Conservation (phyloP, 192 early-diverging fungal genomes). For the Lobosporangium transversale region DNA sequence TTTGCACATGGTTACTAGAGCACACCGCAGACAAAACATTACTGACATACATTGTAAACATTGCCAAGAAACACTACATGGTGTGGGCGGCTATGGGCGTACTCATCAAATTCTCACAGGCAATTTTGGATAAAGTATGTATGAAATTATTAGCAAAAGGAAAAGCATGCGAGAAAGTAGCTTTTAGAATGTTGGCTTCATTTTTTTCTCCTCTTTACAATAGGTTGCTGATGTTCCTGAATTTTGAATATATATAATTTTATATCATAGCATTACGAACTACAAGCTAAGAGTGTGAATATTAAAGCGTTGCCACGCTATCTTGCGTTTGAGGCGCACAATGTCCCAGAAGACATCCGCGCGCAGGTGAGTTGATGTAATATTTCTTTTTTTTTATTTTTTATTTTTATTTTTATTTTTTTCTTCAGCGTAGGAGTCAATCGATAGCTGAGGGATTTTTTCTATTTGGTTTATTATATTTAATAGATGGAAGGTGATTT, state of each 20-base stretch:
- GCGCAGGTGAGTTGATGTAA: slow-evolving; percentile 10
- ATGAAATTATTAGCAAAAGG: too few species aligned
- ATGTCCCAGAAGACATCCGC: slow-evolving; percentile 48
- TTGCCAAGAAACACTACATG: slow-evolving; percentile 57
- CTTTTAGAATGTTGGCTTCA: neutral
- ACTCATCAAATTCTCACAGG: slow-evolving; percentile 35
- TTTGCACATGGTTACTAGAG: slow-evolving; percentile 63
- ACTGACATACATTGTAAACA: slow-evolving; percentile 60
- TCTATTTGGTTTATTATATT: neutral
- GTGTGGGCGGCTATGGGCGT: slow-evolving; percentile 61
- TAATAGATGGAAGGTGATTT: slow-evolving; percentile 37
- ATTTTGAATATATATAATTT: neutral
- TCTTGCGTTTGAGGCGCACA: slow-evolving; percentile 29
- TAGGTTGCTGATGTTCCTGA: too few species aligned
- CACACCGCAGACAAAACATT: slow-evolving; percentile 60
- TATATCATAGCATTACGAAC: slow-evolving; percentile 25
- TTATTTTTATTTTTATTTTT: neutral
- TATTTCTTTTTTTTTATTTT: neutral
- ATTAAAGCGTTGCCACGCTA: slow-evolving; percentile 33
- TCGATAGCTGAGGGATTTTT: too few species aligned
- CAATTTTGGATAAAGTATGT: slow-evolving; percentile 37
- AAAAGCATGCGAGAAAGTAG: too few species aligned
- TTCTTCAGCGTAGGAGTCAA: too few species aligned
- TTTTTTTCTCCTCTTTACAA: neutral
- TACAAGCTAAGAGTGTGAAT: slow-evolving; percentile 33